Evolutionary conservation across 2,329 filamentous ascomycete species (phyloP).

Genomic region (Eutypella sp.): DNA sequence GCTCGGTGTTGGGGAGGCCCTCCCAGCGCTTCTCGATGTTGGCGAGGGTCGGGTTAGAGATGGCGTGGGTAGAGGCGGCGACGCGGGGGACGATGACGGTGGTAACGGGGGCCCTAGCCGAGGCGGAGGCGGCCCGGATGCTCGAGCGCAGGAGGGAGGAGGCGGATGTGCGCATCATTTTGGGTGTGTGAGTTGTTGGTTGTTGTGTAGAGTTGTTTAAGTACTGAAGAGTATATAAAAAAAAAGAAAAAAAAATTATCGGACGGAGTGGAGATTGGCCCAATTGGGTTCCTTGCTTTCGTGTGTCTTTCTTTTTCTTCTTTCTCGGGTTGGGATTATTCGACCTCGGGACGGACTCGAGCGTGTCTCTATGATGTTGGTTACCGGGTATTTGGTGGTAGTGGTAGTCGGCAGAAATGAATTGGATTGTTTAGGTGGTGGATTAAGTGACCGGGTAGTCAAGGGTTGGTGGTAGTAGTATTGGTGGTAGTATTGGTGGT

Average conservation of each 20-base stretch:
- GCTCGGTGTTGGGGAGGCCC: conserved; percentile 94
- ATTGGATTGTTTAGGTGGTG: not conserved
- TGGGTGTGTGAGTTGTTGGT: conserved; percentile 20
- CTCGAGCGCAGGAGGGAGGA: conserved; percentile 48
- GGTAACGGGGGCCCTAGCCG: conserved; percentile 27
- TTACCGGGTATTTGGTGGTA: not conserved
- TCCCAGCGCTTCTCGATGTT: conserved; percentile 99
- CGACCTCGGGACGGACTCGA: too few species aligned
- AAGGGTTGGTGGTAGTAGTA: too few species aligned
- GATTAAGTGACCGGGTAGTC: too few species aligned
- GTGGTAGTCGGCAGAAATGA: not conserved
- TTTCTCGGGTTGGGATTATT: conserved; percentile 8
- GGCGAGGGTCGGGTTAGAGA: conserved; percentile 94
- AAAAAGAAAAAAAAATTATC: conserved; percentile 5
- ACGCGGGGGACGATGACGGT: conserved; percentile 40
- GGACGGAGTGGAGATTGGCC: conserved; percentile 21
- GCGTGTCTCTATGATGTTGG: too few species aligned
- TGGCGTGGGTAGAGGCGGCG: conserved; percentile 74
- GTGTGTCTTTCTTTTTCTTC: too few species aligned
- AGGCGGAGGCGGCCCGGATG: conserved; percentile 31
- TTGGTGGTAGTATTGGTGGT: too few species aligned
- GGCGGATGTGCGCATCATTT: conserved; percentile 54
- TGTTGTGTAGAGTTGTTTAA: conserved; percentile 6
- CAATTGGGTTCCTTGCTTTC: conserved; percentile 21
- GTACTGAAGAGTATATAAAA: conserved; percentile 1